These are phyloP conservation scores for Rhynchospora breviuscula DNA, from an alignment of 176 grass and related monocot species.

Conservation along the genomic window DNA sequence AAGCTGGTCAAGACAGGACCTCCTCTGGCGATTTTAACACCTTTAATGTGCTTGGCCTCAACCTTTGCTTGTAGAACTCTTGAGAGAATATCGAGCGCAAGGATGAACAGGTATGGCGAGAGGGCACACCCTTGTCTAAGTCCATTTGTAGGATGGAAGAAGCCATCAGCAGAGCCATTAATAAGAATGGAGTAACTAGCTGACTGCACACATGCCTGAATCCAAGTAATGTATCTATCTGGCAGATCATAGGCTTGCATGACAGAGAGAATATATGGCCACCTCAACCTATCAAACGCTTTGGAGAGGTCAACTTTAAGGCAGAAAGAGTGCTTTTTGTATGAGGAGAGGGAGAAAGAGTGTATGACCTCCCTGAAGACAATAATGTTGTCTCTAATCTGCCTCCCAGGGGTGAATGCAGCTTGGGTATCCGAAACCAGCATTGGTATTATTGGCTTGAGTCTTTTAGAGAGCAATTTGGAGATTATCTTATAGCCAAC, in stretches of 20 bases:
- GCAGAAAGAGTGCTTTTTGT: neutral
- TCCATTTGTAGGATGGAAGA: neutral
- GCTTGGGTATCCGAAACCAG: neutral
- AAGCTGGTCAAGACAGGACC: too few relatives aligned
- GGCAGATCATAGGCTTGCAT: neutral
- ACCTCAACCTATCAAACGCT: neutral
- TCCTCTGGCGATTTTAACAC: too few relatives aligned
- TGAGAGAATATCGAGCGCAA: neutral
- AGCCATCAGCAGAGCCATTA: neutral
- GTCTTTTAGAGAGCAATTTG: neutral
- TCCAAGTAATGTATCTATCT: neutral
- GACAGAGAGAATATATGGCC: neutral
- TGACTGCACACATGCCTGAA: neutral
- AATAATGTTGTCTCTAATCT: neutral
- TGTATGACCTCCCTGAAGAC: neutral
- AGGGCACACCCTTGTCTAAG: neutral
- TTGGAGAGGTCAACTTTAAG: neutral
- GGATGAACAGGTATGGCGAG: neutral
- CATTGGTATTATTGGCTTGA: neutral
- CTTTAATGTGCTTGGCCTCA: neutral
- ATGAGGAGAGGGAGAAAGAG: neutral
- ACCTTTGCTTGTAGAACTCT: neutral
- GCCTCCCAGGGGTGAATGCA: neutral
- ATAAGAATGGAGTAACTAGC: neutral
- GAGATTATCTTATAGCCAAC: neutral